Conservation (phyloP, 768 basidiomycete genomes). For the Rhodosporidiobolus sp. region DNA sequence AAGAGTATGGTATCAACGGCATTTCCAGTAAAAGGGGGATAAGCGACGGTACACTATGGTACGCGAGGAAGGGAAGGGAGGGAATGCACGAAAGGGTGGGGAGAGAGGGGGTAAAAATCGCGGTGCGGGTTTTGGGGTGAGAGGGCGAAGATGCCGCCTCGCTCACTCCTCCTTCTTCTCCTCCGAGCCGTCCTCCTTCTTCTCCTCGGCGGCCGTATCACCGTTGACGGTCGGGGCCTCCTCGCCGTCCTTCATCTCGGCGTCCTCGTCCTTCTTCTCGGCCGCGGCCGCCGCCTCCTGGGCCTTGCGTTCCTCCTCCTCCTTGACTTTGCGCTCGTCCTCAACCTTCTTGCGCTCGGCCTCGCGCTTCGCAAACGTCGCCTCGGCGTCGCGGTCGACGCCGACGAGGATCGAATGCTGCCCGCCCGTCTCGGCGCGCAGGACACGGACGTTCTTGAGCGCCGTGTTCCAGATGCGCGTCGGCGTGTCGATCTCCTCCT, state of each 20-base stretch:
- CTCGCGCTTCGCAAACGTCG: not conserved
- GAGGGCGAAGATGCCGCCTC: too few relatives aligned
- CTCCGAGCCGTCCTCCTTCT: not conserved
- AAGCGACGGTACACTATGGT: too few relatives aligned
- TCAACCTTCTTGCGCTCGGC: not conserved
- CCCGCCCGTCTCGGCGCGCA: slow-evolving; percentile 48
- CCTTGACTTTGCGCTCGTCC: not conserved
- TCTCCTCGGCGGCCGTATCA: not conserved
- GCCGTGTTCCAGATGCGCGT: slow-evolving; percentile 41
- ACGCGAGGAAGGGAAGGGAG: too few relatives aligned
- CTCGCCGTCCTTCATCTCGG: not conserved
- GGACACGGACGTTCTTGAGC: slow-evolving; percentile 43
- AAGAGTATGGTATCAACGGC: too few relatives aligned
- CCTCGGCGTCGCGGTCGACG: slow-evolving; percentile 20
- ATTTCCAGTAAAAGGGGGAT: too few relatives aligned
- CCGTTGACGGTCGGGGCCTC: not conserved
- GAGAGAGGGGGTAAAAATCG: too few relatives aligned
- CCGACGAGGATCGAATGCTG: slow-evolving; percentile 48
- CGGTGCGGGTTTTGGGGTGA: too few relatives aligned
- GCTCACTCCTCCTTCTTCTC: not conserved
- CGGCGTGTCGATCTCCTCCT: slow-evolving; percentile 48
- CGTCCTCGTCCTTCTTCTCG: not conserved
- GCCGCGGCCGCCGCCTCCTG: not conserved
- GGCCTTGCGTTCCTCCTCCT: not conserved
- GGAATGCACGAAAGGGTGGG: too few relatives aligned